Evolutionary conservation across 2,329 filamentous ascomycete genomes (phyloP).

Genomic region (Phoma sp.): DNA sequence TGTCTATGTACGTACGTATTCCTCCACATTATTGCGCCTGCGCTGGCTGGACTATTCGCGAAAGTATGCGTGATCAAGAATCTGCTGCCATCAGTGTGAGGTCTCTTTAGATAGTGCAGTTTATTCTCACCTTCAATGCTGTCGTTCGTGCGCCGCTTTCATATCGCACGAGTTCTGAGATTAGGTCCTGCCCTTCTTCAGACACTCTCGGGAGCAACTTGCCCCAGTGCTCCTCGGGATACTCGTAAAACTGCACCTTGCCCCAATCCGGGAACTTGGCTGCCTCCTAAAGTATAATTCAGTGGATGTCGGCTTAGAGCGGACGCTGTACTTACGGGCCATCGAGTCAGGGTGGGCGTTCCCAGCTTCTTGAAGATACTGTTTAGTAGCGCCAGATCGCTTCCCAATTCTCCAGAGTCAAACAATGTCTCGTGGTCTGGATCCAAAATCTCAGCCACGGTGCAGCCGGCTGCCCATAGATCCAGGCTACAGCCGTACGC

Average conservation of each 20-base stretch:
- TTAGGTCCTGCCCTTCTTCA: constrained; percentile 66
- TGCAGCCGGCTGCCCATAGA: constrained; percentile 86
- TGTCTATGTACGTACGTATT: constrained; percentile 5
- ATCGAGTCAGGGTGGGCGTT: constrained; percentile 77
- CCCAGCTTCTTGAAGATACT: constrained; percentile 93
- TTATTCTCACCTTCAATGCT: constrained; percentile 63
- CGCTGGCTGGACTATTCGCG: constrained; percentile 3
- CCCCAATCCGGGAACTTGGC: constrained; percentile 81
- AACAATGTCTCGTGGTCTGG: constrained; percentile 70
- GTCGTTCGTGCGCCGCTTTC: constrained; percentile 71
- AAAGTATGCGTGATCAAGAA: constrained; percentile 40
- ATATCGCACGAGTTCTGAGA: constrained; percentile 72
- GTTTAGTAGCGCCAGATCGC: constrained; percentile 85
- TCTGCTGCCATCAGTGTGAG: constrained; percentile 24
- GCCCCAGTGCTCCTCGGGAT: constrained; percentile 71
- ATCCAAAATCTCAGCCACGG: constrained; percentile 76
- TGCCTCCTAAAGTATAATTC: constrained; percentile 59
- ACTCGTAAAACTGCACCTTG: constrained; percentile 79
- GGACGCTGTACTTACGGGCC: constrained; percentile 67
- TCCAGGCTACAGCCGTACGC: constrained; percentile 76
- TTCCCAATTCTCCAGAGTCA: constrained; percentile 86
- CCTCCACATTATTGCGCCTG: background rate
- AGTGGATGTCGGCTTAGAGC: background rate
- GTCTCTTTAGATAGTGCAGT: background rate
- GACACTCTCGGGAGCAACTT: constrained; percentile 69